A percentile compares a stretch with the other conserved stretches of the same genome.
phyloP scores from a whole-genome alignment of 2,329 filamentous ascomycete species.

The Lachnellula occidentalis region DNA sequence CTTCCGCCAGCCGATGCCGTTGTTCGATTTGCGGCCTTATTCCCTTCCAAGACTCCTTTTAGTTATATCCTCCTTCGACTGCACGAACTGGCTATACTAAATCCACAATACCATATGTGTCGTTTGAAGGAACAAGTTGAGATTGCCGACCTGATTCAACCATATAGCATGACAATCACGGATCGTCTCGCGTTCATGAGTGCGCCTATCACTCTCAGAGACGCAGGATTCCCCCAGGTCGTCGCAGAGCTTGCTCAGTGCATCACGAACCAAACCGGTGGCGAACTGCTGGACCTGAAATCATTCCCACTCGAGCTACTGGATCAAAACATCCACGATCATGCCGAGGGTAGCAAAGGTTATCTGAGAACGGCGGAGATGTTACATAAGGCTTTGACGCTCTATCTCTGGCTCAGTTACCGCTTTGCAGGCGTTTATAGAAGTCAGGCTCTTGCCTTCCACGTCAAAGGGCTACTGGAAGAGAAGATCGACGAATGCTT shows the following conservation, averaged over 20 bases:
- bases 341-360: conserved; percentile 34
- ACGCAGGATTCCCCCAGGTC: conserved; percentile 42
- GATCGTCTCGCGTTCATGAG: conserved; percentile 74
- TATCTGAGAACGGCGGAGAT: conserved; percentile 64
- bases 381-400: conserved; percentile 74
- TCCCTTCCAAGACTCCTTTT: conserved; percentile 74
- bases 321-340: conserved; percentile 48
- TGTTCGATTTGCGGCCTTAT: conserved; percentile 74
- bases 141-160: conserved; percentile 71
- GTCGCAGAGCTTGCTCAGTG: conserved; percentile 61
- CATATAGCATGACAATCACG: conserved; percentile 59
- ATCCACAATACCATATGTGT: conserved; percentile 66
- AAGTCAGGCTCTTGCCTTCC: conserved; percentile 68
- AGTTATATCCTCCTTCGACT: conserved; percentile 76
- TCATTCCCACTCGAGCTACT: conserved; percentile 67
- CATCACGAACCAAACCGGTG: conserved; percentile 66
- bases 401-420: conserved; percentile 92
- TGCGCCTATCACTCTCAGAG: conserved; percentile 58
- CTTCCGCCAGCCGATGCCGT: conserved; percentile 66
- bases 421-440: conserved; percentile 77
- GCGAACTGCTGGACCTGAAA: conserved; percentile 68
- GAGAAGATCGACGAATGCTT: conserved; percentile 51
- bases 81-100: conserved; percentile 56
- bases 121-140: conserved; percentile 53
- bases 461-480: conserved; percentile 75